Evolutionary conservation across 441 rosid species (phyloP), one percentile per base, ranked within the genome.

Genomic region (Gossypium davidsonii): DNA sequence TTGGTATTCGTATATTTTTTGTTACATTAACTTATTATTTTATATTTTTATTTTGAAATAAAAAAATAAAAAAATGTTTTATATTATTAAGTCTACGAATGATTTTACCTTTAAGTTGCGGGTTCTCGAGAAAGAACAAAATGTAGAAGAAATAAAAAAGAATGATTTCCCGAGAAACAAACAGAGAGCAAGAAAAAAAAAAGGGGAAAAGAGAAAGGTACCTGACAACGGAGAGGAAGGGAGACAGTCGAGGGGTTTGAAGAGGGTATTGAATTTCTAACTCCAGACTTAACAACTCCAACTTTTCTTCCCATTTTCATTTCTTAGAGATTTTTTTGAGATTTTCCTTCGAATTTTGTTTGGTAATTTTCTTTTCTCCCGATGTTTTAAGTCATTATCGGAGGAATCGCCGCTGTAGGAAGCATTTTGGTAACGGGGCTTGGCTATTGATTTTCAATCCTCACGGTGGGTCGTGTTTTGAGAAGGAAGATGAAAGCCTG

Each of bases 261-360:
- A 70, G 23, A 5, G 11, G 70, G 55, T 11, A 49, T 59, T 44
- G 73, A 52, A 15, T 25, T 52, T 39, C 31, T 56, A 10, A 14
- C 11, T 12, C 73, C 78, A 18, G 74, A 66, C 64, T 53, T 70
- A 31, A 28, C 61, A n/a, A 42, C 63, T 48, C 28, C 53, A 31
- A 65, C 72, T 79, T 79, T 82, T 5, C 2, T 78, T 68, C 67
- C 34, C 75, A 56, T 74, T 70, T 53, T 60, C 46, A 15, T 42
- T 34, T 17, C 12, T 5, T 4, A 6, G 52, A 1, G 37, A 6
- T 44, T 44, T 55, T 10, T 1, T 55, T 17, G 14, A 39, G 44
- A 39, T 39, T 8, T 39, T 39, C 11, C 44, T 39, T 39, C 44
- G 11, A 39, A 8, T 39, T 8, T 39, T 39, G 3, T 8, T 8